Conservation (phyloP, 139 green algal species). For the Spirogloea muscicola region DNA sequence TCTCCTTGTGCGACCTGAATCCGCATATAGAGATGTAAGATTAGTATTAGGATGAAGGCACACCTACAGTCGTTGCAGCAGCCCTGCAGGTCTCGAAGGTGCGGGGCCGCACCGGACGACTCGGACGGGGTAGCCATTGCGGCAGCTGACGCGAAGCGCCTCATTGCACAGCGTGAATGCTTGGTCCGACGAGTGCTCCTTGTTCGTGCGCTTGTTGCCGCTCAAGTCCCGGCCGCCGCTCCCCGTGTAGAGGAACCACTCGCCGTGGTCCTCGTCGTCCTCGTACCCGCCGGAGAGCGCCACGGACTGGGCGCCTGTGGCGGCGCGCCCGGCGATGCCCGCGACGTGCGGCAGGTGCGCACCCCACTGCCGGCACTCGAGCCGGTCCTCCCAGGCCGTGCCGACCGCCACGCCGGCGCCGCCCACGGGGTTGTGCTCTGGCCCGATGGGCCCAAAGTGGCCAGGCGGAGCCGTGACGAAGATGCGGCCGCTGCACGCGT, state of each 20-base stretch:
- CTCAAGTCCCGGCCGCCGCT: conserved; percentile 81
- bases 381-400: conserved; percentile 80
- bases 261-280: conserved; percentile 84
- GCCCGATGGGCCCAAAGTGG: conserved; percentile 90
- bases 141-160: conserved; percentile 78
- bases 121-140: conserved; percentile 77
- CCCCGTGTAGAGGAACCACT: conserved; percentile 94
- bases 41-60: too few species aligned
- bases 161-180: conserved; percentile 84
- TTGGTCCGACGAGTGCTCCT: conserved; percentile 81
- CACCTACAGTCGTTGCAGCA: too few species aligned
- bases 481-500: conserved; percentile 81
- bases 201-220: conserved; percentile 95
- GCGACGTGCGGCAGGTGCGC: conserved; percentile 93
- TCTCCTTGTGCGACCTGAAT: conserved; percentile 71
- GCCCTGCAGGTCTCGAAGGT: too few species aligned
- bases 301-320: conserved; percentile 72
- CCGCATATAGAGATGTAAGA: too few species aligned
- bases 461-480: conserved; percentile 82
- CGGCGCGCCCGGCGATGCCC: conserved; percentile 86
- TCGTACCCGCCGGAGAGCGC: conserved; percentile 81
- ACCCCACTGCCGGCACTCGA: conserved; percentile 92
- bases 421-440: conserved; percentile 75
- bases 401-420: conserved; percentile 75
- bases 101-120: conserved; percentile 69